Evolutionary conservation across 345 rosid genomes (phyloP), one percentile per base, ranked within the genome.

Genomic region (Camelina sativa): DNA sequence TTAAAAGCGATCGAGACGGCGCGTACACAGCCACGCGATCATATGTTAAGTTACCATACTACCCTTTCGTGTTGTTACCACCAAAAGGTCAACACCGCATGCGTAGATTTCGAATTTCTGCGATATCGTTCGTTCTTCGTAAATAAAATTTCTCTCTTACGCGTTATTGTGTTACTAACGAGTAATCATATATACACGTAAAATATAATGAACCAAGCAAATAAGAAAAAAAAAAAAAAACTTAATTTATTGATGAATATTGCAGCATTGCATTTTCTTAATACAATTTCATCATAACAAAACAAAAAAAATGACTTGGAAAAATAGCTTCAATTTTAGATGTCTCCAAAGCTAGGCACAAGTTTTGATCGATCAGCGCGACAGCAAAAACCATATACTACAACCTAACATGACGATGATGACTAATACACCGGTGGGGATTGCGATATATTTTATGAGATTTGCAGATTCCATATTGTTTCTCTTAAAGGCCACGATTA

Each of bases 1-100:
- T 7, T 7, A 15, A 57, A 15, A 57, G 12, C 65, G 13, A 52
- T 32, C 44, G 34, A 72, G 53, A 62, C 69, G 75, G 59, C 67
- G 75, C 60, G 51, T 35, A 23, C 9, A 10, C 7, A 6, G 48
- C 55, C 70, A 73, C 62, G 63, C 35, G 38, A 43, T 11, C 0
- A 9, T 1, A 8, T 38, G 4, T 2, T 10, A 52, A 53, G 9
- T 54, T 63, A 73, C 70, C 1, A 15, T 54, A 43, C 10, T 10
- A 63, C 56, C 76, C 63, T 43, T 41, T 41, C 1, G 17, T 6
- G 37, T 8, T 34, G 30, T 28, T 7, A 7, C 7, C 17, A 30
- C 56, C 2, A 56, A 56, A 34, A 7, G 13, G 66, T 43, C 23
- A 59, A 59, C 74, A 30, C 46, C 56, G 35, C 44, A 30, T 46